phyloP scores from a whole-genome alignment of 192 early-diverging fungal species.

The Globomyces pollinis-pini region DNA sequence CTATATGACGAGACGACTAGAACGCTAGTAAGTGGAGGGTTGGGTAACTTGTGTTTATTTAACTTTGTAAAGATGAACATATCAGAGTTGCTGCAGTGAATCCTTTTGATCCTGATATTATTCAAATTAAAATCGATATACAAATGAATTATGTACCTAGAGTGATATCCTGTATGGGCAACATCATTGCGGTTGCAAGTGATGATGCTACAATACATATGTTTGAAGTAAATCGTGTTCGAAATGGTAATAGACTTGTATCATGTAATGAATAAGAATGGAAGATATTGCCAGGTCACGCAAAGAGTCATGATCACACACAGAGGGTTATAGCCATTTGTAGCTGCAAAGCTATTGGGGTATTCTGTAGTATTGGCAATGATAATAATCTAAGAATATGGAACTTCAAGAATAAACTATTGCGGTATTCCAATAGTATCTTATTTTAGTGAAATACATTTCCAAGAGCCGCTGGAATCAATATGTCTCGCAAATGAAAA shows the following conservation, averaged over 20 bases:
- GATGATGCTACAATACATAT: conserved; percentile 36
- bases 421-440: too few species aligned
- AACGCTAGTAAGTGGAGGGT: neutral
- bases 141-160: conserved; percentile 25
- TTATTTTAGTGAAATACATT: conserved; percentile 48
- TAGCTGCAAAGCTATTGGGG: conserved; percentile 16
- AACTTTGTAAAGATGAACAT: conserved; percentile 18
- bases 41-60: neutral
- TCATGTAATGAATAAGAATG: conserved; percentile 24
- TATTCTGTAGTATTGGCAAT: conserved; percentile 29
- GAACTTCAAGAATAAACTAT: conserved; percentile 29
- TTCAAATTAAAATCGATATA: conserved; percentile 32
- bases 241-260: too few species aligned
- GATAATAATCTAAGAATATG: conserved; percentile 40
- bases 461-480: conserved; percentile 31
- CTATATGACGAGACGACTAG: conserved; percentile 10
- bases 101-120: conserved; percentile 17
- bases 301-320: conserved; percentile 40
- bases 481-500: conserved; percentile 23
- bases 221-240: conserved; percentile 30
- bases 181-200: conserved; percentile 18
- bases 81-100: conserved; percentile 23
- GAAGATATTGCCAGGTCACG: conserved; percentile 24
- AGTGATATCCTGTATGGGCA: conserved; percentile 21
- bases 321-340: conserved; percentile 32